Percentiles rank a stretch among this genome's conserved stretches.
These are phyloP conservation scores for Daldinia concentrica DNA, from an alignment of 495 filamentous ascomycete species.

Conservation along the genomic window DNA sequence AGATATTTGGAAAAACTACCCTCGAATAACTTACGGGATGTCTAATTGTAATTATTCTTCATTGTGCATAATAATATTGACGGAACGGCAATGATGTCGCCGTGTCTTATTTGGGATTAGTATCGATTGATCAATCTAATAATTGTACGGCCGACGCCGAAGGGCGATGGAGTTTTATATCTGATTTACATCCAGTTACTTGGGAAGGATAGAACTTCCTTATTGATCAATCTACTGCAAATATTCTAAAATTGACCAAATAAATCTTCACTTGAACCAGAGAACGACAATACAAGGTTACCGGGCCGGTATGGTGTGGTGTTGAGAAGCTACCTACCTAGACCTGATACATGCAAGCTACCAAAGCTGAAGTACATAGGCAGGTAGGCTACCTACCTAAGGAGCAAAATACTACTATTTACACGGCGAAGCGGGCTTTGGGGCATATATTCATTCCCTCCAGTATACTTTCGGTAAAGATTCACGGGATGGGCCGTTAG, in stretches of 20 bases:
- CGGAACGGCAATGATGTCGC: neutral
- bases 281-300: neutral
- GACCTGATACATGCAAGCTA: neutral
- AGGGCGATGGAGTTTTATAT: neutral
- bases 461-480: conserved; percentile 25
- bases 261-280: conserved; percentile 1
- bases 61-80: neutral
- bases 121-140: neutral
- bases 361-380: neutral
- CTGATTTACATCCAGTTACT: neutral
- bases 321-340: neutral
- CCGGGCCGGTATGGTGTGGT: neutral
- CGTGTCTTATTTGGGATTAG: neutral
- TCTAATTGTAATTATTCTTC: neutral
- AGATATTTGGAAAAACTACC: neutral
- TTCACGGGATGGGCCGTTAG: conserved; percentile 16
- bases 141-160: neutral
- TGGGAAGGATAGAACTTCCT: neutral
- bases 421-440: neutral
- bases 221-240: neutral
- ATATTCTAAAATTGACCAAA: neutral
- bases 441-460: conserved; percentile 2
- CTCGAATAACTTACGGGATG: neutral
- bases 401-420: neutral
- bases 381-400: neutral